Evolutionary conservation across 805 yeast genomes (phyloP), one percentile per base, ranked within the genome.

Genomic region (Candida sphagnicola): DNA sequence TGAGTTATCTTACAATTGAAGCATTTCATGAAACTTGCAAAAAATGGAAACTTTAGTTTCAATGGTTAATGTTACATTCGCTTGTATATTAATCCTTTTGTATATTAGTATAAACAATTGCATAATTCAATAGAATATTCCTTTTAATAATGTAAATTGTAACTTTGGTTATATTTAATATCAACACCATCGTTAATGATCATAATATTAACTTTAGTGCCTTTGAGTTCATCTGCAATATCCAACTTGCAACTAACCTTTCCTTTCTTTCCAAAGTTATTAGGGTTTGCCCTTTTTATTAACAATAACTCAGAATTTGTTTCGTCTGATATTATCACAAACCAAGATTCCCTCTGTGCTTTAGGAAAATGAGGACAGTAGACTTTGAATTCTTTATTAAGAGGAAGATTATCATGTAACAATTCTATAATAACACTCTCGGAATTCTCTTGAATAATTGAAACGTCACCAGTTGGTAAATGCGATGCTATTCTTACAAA

Each of bases 261-360:
- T 21, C 74, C 77, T 40, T 54, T 59, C 47, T 58, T 63, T 1
- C 63, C 65, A 1, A 41, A 40, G 13, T 5, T n/a, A 13, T 26
- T 26, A 2, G 93, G 93, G 18, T 85, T 80, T 4, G 88, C 83
- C 51, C 98, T 77, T 53, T 86, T 87, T 32, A 91, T 64, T 30
- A 82, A 69, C 28, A 74, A 59, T 18, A 91, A 55, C 50, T 81
- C 85, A 32, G 73, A 73, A 2, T 59, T 65, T 5, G 64, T 60
- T 18, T 62, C 61, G 44, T 80, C 78, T 43, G 75, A 65, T 8
- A 81, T 48, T 34, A 91, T 75, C 8, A 81, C 74, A 57, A 91
- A 87, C 98, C 99, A 93, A 0, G 95, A 79, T 56, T 93, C 98
- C 52, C 88, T 82, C 61, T 93, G 99, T 2, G 80, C 69, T 59